Base-by-base conservation (phyloP, 768 basidiomycete genomes). In the Tricholoma sp. region DNA sequence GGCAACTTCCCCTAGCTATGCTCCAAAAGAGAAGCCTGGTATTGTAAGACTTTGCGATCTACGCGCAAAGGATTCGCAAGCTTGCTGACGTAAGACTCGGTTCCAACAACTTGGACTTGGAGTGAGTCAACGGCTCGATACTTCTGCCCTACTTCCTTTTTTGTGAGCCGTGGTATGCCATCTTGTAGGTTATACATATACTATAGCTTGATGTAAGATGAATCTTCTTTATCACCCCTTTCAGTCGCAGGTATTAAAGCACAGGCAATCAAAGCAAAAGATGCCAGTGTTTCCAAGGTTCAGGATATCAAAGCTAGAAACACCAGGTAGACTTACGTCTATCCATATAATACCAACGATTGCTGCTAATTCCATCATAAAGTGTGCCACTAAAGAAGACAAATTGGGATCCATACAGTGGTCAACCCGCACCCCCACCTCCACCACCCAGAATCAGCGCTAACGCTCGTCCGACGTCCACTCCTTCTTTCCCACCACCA, bases 231-330 rank as follows among this genome's bases (percentile, higher is more conserved):
- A 19, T 32, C 49, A 39, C 21, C 50, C 50, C 34, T 14, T 39
- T 58, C 6, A 85, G 84, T 86, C 57, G 82, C 84, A 55, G 86
- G 88, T 46, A 68, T 89, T 52, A 86, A 86, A 67, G 80, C 80
- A 39, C 83, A 82, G 62, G 88, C 88, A 9, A 67, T 70, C 19
- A 83, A 81, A 56, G 84, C 77, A n/a, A 85, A 85, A 56, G 81
- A 83, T 65, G 75, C 76, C 1, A 71, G 80, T 16, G 76, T 82
- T 14, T 72, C 75, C 57, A 83, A 78, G 64, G 53, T 83, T 53
- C 74, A 79, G 59, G 76, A 76, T 68, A 81, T 83, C 19, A 77
- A 77, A 61, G 86, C 88, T 70, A 75, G 77, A 21, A 78, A 78
- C 63, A 73, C 79, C 7, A 82, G 80, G 80, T 77, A 57, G n/a